phyloP scores from a whole-genome alignment of 257 asterid genomes.

The Pogostemon cablin region DNA sequence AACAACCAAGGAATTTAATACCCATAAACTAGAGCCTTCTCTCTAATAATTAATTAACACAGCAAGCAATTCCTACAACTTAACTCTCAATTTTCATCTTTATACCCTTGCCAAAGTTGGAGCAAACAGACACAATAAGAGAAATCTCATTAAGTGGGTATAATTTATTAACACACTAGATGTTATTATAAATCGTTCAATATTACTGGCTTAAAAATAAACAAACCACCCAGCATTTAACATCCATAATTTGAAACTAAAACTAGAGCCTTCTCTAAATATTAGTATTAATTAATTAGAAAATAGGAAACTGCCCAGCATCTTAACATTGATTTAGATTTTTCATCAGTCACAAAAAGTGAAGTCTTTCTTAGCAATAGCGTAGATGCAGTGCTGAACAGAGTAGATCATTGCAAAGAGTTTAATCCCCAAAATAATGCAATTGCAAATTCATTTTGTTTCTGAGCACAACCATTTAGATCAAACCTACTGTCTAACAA shows the following conservation, averaged over 20 bases:
- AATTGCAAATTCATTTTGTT: constrained; percentile 28
- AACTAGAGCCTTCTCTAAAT: background rate
- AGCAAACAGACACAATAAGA: constrained; percentile 3
- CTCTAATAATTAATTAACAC: too few species aligned
- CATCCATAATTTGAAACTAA: background rate
- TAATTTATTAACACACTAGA: background rate
- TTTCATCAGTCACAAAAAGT: constrained; percentile 9
- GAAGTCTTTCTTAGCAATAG: background rate
- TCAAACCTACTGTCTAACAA: constrained; percentile 27
- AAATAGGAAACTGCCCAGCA: background rate
- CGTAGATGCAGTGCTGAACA: background rate
- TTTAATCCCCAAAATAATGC: constrained; percentile 26
- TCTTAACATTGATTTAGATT: background rate
- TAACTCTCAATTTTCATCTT: background rate
- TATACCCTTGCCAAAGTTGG: background rate
- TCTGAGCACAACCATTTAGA: constrained; percentile 34
- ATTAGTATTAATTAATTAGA: background rate
- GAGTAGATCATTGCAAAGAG: background rate
- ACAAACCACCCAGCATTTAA: background rate
- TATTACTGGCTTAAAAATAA: constrained; percentile 14
- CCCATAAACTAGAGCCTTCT: too few species aligned
- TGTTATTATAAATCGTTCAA: background rate
- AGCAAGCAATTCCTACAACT: background rate
- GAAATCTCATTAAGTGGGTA: background rate
- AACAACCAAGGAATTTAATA: too few species aligned